These are phyloP conservation scores for Magnolia officinalis DNA, from an alignment of 164 flowering plant genomes.

Conservation along the genomic window DNA sequence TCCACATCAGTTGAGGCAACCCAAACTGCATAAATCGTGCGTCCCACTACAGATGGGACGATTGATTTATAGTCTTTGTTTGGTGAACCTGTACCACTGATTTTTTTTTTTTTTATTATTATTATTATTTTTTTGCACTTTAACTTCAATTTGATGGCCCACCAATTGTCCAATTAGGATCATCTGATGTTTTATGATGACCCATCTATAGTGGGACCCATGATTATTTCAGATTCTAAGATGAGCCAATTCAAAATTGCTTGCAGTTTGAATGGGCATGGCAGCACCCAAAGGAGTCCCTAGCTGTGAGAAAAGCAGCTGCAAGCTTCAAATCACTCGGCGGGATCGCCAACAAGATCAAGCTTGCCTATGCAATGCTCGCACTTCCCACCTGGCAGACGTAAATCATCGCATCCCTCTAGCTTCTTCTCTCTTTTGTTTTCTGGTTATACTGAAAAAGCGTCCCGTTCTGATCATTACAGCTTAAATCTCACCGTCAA, in stretches of 20 bases:
- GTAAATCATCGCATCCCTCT: constrained; percentile 25
- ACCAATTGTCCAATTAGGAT: background rate
- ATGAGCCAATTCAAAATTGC: background rate
- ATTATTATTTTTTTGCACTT: too few species aligned
- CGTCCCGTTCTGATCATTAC: background rate
- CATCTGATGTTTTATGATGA: too few species aligned
- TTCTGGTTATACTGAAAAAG: background rate
- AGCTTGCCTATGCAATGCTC: constrained; percentile 85
- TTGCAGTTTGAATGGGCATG: constrained; percentile 99
- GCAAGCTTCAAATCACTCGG: constrained; percentile 58
- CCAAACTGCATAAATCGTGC: too few species aligned
- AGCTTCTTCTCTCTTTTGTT: background rate
- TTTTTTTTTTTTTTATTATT: too few species aligned
- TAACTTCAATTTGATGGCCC: background rate
- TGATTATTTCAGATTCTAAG: background rate
- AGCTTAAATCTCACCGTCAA: constrained; percentile 75
- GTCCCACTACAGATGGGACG: too few species aligned
- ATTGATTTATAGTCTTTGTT: too few species aligned
- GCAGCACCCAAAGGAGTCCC: constrained; percentile 87
- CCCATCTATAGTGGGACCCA: too few species aligned
- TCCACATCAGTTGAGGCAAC: too few species aligned
- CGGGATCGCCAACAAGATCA: constrained; percentile 72
- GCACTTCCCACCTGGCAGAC: constrained; percentile 74
- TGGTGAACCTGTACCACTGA: too few species aligned
- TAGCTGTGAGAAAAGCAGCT: constrained; percentile 80